These are phyloP conservation scores for Peribolospora baueri DNA, from an alignment of 768 basidiomycete species.

Conservation along the genomic window DNA sequence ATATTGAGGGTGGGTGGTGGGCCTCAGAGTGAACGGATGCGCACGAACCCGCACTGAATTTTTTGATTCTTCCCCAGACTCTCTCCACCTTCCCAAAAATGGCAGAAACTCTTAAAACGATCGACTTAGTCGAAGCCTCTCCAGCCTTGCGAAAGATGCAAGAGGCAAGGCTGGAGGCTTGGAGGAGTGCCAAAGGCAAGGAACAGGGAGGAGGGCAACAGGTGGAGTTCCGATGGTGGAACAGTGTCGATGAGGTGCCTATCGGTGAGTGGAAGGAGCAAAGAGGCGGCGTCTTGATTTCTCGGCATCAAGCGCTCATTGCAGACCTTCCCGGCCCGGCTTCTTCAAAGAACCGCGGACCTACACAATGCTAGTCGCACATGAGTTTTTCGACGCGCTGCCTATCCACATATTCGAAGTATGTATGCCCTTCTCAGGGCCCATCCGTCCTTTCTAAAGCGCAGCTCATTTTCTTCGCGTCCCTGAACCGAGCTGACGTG, in stretches of 20 bases:
- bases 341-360: background rate
- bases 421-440: background rate
- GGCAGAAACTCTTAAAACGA: constrained; percentile 19
- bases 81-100: constrained; percentile 13
- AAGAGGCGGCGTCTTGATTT: background rate
- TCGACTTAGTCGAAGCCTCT: constrained; percentile 68
- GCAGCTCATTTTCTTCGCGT: background rate
- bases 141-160: constrained; percentile 40
- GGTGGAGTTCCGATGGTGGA: constrained; percentile 38
- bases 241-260: constrained; percentile 42
- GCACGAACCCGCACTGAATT: background rate
- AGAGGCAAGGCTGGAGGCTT: constrained; percentile 25
- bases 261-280: constrained; percentile 14
- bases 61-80: constrained; percentile 11
- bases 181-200: background rate
- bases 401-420: constrained; percentile 79
- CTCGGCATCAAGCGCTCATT: constrained; percentile 13
- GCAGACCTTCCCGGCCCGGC: too few species aligned
- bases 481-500: background rate
- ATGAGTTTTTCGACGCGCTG: constrained; percentile 93
- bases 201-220: constrained; percentile 2
- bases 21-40: background rate
- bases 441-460: constrained; percentile 4
- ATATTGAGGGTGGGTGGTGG: constrained; percentile 42
- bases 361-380: constrained; percentile 72